Base-by-base conservation (phyloP, 768 basidiomycete species). In the Lactifluus pinguis region DNA sequence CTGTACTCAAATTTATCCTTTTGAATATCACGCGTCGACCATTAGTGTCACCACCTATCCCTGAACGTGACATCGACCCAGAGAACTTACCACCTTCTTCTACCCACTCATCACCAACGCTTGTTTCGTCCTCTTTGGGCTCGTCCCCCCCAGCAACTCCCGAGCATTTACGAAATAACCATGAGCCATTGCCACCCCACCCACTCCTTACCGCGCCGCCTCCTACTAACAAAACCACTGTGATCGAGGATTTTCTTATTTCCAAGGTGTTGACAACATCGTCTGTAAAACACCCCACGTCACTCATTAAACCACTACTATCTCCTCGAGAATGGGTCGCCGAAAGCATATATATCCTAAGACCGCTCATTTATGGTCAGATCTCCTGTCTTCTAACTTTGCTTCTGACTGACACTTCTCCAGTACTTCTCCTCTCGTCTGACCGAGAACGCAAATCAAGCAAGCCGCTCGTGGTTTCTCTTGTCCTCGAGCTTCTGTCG, bases 11-110 rank as follows among this genome's bases (percentile, higher is more conserved):
- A 15, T 72, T 97, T 13, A 67, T 84, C 8, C 73, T 98, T 21
- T 72, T 98, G 55, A 80, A 80, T 54, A 78, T 88, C 62, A 95
- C 94, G 1, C 81, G 79, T 54, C 78, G 90, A 65, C 91, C 95
- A 11, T 68, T 93, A 25, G 70, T 95, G 13, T 79, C 81, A 1
- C 86, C 87, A 3, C 86, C 89, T 19, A 83, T 93, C 56, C 92
- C 94, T 14, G 89, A 92, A 72, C 84, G 94, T 54, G 92, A 94
- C 66, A 80, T 92, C 63, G 94, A 95, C 71, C 87, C 89, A 4
- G 77, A 87, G 6, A 76, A 79, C 49, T 69, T 92, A 8, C 53
- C 58, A 6, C 52, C 63, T 5, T 80, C 85, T 14, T 70, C 80
- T 10, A 75, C 76, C 42, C 70, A 77, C 32, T 80, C 81, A 8